Evolutionary conservation across 495 filamentous ascomycete species (phyloP), one percentile per base, ranked within the genome.

Genomic region (Penicillium steckii): DNA sequence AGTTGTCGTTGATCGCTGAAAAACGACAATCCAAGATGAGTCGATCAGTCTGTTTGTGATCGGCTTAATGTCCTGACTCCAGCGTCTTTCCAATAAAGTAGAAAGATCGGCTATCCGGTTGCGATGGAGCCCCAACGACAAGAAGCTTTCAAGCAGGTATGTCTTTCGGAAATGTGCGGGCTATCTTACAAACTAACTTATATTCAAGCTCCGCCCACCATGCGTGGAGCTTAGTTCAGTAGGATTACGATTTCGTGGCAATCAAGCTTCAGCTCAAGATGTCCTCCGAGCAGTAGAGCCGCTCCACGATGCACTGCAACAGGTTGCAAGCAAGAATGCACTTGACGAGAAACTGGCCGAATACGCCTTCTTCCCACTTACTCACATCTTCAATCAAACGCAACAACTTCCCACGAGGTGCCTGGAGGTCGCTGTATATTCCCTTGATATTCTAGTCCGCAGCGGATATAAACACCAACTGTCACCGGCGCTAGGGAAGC

Each of bases 301-400:
- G 0, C 72, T 95, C 3, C 72, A 75, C 35, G 50, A 57, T 12
- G 60, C 79, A 17, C 69, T 95, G 21, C 67, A 76, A 4, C 64
- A 72, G 27, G 74, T 87, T 57, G 72, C 75, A 30, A 62, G 53
- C 40, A 70, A 73, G 42, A 72, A 79, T 27, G 71, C 77, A 1
- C 73, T 97, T 9, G 90, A 96, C 63, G 77, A 83, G 46, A 91
- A 90, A 66, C 72, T 97, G 22, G 94, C 91, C 7, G 90, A 97
- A 66, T 99, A 96, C 73, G 81, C 87, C 57, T 97, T 97, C 77
- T 94, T 96, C 58, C 94, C 94, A 0, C 72, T 99, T 0, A 90
- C 89, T 2, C 87, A 95, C 53, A 83, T 97, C 43, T 86, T 99
- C 56, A 85, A 88, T 48, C 79, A 84, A 44, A 85, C 85, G 44